phyloP scores from a whole-genome alignment of 176 grass and related monocot genomes.

The Carex littledalei region DNA sequence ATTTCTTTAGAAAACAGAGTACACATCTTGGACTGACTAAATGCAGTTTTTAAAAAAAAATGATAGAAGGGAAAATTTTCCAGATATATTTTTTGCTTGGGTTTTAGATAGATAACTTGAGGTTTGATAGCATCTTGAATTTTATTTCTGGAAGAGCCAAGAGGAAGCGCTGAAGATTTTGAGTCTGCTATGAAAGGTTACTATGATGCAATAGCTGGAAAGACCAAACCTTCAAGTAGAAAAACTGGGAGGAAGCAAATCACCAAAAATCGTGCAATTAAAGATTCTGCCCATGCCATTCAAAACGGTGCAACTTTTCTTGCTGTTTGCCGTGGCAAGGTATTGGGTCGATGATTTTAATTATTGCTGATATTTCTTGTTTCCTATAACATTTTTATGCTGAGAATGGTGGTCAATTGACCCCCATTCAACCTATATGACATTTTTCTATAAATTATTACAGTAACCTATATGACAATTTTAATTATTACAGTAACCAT shows the following conservation, averaged over 20 bases:
- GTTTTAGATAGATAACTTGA: not conserved
- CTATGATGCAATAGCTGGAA: slow-evolving; percentile 74
- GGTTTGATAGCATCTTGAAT: not conserved
- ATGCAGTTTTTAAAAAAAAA: not conserved
- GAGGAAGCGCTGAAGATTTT: slow-evolving; percentile 74
- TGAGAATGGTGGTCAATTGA: too few relatives aligned
- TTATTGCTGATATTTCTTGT: slow-evolving; percentile 18
- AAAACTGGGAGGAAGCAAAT: slow-evolving; percentile 56
- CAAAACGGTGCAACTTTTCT: slow-evolving; percentile 83
- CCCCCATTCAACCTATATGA: too few relatives aligned
- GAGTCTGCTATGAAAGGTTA: slow-evolving; percentile 83
- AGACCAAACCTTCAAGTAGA: slow-evolving; percentile 31
- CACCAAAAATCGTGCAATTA: slow-evolving; percentile 44
- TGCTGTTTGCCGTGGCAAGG: slow-evolving; percentile 97
- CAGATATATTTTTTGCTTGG: not conserved
- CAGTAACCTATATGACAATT: too few relatives aligned
- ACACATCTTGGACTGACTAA: not conserved
- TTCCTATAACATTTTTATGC: not conserved
- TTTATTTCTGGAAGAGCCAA: slow-evolving; percentile 63
- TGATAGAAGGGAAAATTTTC: not conserved
- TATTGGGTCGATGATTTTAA: slow-evolving; percentile 29
- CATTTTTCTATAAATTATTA: too few relatives aligned
- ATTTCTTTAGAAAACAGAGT: not conserved
- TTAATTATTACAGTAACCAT: too few relatives aligned
- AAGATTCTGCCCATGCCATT: slow-evolving; percentile 40